Conservation (phyloP, 2,329 filamentous ascomycete species). For the Nakataea oryzae region DNA sequence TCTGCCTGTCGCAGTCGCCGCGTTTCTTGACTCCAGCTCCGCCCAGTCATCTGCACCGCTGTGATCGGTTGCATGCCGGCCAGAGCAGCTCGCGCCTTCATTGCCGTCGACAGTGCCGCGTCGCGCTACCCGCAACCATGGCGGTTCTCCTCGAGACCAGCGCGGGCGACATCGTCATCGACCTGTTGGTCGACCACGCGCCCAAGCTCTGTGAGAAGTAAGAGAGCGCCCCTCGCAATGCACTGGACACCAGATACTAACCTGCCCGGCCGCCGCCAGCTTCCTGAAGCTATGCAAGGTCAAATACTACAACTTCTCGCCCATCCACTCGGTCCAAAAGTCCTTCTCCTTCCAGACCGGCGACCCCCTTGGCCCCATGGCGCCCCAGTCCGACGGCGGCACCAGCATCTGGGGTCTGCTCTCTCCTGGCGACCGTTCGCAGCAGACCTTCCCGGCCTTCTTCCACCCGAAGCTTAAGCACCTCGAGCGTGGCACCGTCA, state of each 20-base stretch:
- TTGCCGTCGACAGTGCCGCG: too few relatives aligned
- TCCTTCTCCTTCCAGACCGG: conserved; percentile 95
- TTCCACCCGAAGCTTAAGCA: conserved; percentile 85
- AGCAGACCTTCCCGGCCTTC: conserved; percentile 72
- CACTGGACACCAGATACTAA: background rate
- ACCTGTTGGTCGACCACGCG: conserved; percentile 79
- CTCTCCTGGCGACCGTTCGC: conserved; percentile 47
- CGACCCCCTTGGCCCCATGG: conserved; percentile 81
- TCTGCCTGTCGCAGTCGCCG: too few relatives aligned
- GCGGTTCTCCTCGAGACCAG: conserved; percentile 91
- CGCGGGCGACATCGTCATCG: conserved; percentile 86
- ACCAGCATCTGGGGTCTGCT: conserved; percentile 85
- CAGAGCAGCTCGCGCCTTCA: too few relatives aligned
- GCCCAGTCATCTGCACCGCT: too few relatives aligned
- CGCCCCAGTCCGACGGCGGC: conserved; percentile 79
- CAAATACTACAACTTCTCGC: conserved; percentile 98
- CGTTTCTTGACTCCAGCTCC: too few relatives aligned
- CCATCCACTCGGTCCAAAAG: conserved; percentile 84
- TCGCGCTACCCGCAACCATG: conserved; percentile 39
- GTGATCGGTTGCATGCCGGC: background rate
- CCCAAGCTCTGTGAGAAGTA: conserved; percentile 94
- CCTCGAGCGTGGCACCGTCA: conserved; percentile 79
- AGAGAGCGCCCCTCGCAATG: conserved; percentile 23
- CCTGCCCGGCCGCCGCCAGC: conserved; percentile 32
- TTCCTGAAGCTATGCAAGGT: conserved; percentile 98